Evolutionary conservation across 2,329 filamentous ascomycete species (phyloP), one percentile per base, ranked within the genome.

Genomic region (Neopestalotiopsis rosae): DNA sequence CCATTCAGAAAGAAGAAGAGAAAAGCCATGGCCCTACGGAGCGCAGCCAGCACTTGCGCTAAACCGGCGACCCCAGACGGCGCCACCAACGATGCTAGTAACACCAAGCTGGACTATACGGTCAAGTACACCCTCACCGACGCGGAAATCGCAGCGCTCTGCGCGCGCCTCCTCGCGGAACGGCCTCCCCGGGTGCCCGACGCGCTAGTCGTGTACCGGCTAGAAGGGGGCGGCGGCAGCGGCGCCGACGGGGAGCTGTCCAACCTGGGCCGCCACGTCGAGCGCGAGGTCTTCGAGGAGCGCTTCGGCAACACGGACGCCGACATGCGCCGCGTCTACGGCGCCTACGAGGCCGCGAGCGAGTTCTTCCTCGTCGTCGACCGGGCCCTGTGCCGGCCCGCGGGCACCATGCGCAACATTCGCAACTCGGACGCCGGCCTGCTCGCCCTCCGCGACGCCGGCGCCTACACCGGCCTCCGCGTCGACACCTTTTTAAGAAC

Each of bases 231-330:
- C 4, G 65, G 20, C 17, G 66, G 59, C n/a, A 28, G 24, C 24
- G 24, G 24, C 24, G 24, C 24, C 24, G 24, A 28, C 24, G 24
- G 24, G 24, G 68, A 68, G 20, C 24, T 67, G 13, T 68, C 68
- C 3, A 71, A 71, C 28, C 40, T 71, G 17, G 70, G 61, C n/a
- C 66, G 70, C 13, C 70, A 71, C 40, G 24, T 71, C n/a, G 70
- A 71, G 59, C 68, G 69, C 32, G 57, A 61, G 30, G 69, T 71
- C 2, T 71, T 71, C 52, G 65, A 69, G 58, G 66, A 69, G 49
- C 28, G 59, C 14, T 71, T 71, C 56, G 67, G 61, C 38, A 65
- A 67, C 38, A 67, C 65, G 38, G 69, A 69, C 24, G 69, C 66
- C n/a, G 40, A 56, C 17, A 71, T 71, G 69, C 32, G 20, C 4